phyloP scores from a whole-genome alignment of 2,329 filamentous ascomycete genomes.

The Sphaceloma murrayae region DNA sequence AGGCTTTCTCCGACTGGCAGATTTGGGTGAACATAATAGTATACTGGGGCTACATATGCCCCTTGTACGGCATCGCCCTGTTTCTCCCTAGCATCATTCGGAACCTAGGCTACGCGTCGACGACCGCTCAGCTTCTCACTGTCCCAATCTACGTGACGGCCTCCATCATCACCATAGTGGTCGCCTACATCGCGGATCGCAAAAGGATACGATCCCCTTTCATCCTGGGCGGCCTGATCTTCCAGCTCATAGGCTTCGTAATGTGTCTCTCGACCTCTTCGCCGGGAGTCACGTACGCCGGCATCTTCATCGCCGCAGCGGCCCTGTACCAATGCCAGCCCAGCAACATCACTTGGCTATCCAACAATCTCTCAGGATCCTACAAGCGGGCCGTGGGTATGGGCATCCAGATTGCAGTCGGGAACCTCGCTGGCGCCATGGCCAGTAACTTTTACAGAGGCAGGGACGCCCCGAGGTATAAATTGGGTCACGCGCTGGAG shows the following conservation, averaged over 20 bases:
- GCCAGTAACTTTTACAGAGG: constrained; percentile 61
- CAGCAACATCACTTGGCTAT: constrained; percentile 39
- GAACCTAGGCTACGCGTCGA: constrained; percentile 35
- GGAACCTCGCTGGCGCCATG: constrained; percentile 50
- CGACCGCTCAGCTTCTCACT: constrained; percentile 37
- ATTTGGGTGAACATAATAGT: constrained; percentile 47
- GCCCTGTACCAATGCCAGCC: constrained; percentile 22
- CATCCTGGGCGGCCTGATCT: constrained; percentile 20
- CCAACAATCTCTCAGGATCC: constrained; percentile 45
- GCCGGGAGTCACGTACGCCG: constrained; percentile 24
- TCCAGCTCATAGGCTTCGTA: constrained; percentile 24
- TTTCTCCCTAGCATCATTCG: constrained; percentile 33
- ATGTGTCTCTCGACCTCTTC: constrained; percentile 21
- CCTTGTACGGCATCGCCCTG: constrained; percentile 38
- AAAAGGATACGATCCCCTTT: constrained; percentile 23
- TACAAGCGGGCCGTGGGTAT: constrained; percentile 45
- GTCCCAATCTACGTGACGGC: constrained; percentile 36
- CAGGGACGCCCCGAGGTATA: constrained; percentile 41
- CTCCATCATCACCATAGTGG: constrained; percentile 20
- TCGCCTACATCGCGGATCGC: constrained; percentile 24
- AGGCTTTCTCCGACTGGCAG: constrained; percentile 40
- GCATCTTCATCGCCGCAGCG: constrained; percentile 24
- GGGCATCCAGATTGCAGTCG: constrained; percentile 42
- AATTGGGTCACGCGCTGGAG: constrained; percentile 43
- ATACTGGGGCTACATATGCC: constrained; percentile 51